phyloP scores from a whole-genome alignment of 2,329 filamentous ascomycete genomes.

The Diplodia seriata region DNA sequence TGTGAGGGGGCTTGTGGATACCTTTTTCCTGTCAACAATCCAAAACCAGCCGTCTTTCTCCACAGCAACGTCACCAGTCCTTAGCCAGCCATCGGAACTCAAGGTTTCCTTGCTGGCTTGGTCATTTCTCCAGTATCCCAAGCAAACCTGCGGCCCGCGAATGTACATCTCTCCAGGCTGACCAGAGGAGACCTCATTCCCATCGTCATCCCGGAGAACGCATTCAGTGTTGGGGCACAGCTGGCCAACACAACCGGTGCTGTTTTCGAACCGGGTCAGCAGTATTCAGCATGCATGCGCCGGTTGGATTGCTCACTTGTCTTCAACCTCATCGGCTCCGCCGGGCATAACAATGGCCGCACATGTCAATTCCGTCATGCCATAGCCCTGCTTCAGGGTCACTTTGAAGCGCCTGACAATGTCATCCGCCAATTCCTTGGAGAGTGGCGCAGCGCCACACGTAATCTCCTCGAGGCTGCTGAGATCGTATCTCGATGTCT shows the following conservation, averaged over 20 bases:
- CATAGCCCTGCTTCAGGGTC: constrained; percentile 76
- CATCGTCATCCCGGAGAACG: constrained; percentile 69
- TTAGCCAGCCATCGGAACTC: constrained; percentile 70
- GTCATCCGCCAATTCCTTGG: constrained; percentile 54
- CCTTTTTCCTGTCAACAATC: constrained; percentile 77
- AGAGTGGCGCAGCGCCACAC: constrained; percentile 72
- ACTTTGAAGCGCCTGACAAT: constrained; percentile 65
- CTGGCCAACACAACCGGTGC: constrained; percentile 66
- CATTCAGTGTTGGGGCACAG: constrained; percentile 73
- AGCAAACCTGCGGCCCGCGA: constrained; percentile 73
- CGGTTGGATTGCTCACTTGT: not conserved
- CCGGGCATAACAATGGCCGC: constrained; percentile 41
- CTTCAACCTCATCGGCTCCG: constrained; percentile 33
- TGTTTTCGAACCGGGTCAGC: constrained; percentile 48
- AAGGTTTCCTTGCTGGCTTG: constrained; percentile 70
- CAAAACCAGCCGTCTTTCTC: constrained; percentile 64
- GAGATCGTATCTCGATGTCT: constrained; percentile 70
- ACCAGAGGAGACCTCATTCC: constrained; percentile 56
- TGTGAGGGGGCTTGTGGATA: not conserved
- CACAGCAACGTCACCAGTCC: constrained; percentile 74
- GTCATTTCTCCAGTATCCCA: constrained; percentile 77
- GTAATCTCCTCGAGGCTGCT: constrained; percentile 66
- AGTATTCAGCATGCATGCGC: constrained; percentile 32
- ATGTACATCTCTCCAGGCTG: constrained; percentile 76
- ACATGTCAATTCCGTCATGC: constrained; percentile 75